Evolutionary conservation across 345 rosid genomes (phyloP), one percentile per base, ranked within the genome.

Genomic region (Hibiscus tridactylites): DNA sequence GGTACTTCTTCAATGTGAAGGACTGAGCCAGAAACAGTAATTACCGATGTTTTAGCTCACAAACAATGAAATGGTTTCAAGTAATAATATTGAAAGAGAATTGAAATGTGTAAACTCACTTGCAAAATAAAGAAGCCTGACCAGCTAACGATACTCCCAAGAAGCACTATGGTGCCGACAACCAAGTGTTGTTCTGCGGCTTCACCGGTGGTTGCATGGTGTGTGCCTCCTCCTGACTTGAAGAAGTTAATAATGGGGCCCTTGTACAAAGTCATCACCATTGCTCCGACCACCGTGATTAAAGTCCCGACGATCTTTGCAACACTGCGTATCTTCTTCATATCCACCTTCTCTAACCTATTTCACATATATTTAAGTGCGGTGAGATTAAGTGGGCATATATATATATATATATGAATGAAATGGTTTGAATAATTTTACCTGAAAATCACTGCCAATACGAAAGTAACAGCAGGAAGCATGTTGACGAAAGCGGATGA

Each of bases 221-320:
- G 79, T 68, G 56, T 35, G 11, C 60, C 76, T 61, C 86, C 88
- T 1, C 80, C 81, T 8, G 82, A 15, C 64, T 68, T 78, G 1
- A 85, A 16, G 42, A 94, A 78, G 49, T 88, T 75, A 19, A 94
- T 59, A 61, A 88, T 79, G 35, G 97, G 98, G 57, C 98, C 98
- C 74, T 87, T 91, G 88, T 87, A 88, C 46, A 94, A 72, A 2
- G 98, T 94, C 98, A 94, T 94, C 19, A 88, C 91, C 98, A 90
- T 90, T 0, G 98, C 96, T 75, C 98, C 98, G 7, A 72, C 69
- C 2, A 91, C 86, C 0, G 97, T 91, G 49, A 94, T 78, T 2
- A 59, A 82, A 9, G 98, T 94, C 65, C 98, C 98, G 6, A 86
- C 11, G 3, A 90, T 82, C 76, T 91, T 94, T 9, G 97, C 96